Evolutionary conservation across 176 grass and related monocot species (phyloP).

Genomic region (Phoenix dactylifera): DNA sequence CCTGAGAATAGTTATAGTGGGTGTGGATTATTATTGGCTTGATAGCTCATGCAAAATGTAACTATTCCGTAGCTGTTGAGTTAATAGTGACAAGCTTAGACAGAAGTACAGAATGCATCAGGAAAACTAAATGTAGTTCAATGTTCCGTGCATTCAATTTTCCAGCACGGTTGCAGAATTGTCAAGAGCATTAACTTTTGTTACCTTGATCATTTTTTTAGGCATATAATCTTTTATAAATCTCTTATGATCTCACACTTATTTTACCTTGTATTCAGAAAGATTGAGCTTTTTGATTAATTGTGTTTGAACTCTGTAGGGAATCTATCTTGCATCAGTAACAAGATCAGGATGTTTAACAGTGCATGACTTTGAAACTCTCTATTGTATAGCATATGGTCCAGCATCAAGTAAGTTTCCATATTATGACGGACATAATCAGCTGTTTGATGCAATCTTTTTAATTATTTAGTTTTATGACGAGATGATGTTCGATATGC

Average conservation of each 20-base stretch:
- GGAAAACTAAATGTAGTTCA: too few species aligned
- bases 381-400: constrained; percentile 61
- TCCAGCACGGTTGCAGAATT: too few species aligned
- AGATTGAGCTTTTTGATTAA: neutral
- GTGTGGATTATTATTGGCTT: neutral
- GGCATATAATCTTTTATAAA: neutral
- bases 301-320: constrained; percentile 38
- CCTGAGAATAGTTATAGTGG: neutral
- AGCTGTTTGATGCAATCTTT: too few species aligned
- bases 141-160: too few species aligned
- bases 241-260: neutral
- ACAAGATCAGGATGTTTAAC: constrained; percentile 85
- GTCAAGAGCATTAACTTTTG: too few species aligned
- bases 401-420: constrained; percentile 46
- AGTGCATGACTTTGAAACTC: constrained; percentile 86
- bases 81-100: too few species aligned
- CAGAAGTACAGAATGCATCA: too few species aligned
- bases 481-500: neutral
- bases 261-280: neutral
- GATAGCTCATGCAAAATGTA: neutral
- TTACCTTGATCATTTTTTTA: too few species aligned
- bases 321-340: constrained; percentile 88
- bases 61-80: too few species aligned
- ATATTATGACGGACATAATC: constrained; percentile 1
- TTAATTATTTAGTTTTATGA: neutral